These are phyloP conservation scores for Stachybotrys echinatus DNA, from an alignment of 2,329 filamentous ascomycete genomes.

Conservation along the genomic window DNA sequence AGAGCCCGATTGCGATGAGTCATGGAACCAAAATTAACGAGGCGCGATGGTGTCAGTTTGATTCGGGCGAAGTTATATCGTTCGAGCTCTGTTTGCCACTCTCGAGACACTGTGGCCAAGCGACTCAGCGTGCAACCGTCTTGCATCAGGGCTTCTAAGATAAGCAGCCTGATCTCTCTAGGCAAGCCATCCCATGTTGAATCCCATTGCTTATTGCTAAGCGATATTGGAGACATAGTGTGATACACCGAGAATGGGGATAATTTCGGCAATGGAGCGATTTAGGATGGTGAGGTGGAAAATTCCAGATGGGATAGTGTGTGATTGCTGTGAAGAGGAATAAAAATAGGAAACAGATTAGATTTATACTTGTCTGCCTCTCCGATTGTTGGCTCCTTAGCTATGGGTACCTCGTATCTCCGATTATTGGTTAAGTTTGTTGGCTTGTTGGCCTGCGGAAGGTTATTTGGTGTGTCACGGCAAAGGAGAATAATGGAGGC, in stretches of 20 bases:
- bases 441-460: no score
- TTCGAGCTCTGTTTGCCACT: conserved; percentile 4
- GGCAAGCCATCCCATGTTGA: not conserved
- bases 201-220: not conserved
- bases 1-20: conserved; percentile 19
- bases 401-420: no score
- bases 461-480: no score
- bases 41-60: conserved; percentile 19
- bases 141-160: no score
- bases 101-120: conserved; percentile 5
- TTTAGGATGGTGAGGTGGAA: not conserved
- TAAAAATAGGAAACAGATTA: no score
- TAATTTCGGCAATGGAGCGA: not conserved
- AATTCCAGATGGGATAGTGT: not conserved
- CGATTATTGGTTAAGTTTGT: no score
- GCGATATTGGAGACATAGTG: not conserved
- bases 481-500: no score
- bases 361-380: no score
- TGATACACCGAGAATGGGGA: no score
- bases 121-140: not conserved
- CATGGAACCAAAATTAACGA: conserved; percentile 20
- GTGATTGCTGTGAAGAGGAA: not conserved
- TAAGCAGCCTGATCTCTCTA: no score
- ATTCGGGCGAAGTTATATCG: conserved; percentile 13
- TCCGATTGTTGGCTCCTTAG: no score